phyloP scores from a whole-genome alignment of 345 rosid genomes.

The Populus pruinosa region DNA sequence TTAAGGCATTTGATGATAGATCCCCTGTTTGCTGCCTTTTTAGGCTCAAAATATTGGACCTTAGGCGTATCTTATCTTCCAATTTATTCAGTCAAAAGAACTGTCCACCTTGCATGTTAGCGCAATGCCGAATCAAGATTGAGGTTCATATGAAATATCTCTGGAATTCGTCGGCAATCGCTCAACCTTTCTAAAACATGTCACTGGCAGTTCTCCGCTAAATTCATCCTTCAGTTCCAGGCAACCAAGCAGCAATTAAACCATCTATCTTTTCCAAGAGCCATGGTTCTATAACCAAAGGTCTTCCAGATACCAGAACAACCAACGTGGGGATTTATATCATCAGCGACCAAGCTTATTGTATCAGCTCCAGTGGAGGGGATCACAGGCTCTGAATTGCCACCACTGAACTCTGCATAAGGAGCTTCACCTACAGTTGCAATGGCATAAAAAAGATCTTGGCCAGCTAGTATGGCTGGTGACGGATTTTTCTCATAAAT shows the following conservation, averaged over 20 bases:
- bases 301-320: conserved; percentile 72
- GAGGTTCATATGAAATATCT: conserved; percentile 51
- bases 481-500: conserved; percentile 57
- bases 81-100: conserved; percentile 12
- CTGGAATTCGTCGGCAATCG: conserved; percentile 48
- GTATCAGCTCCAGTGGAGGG: conserved; percentile 56
- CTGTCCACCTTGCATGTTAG: conserved; percentile 18
- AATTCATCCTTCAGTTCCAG: conserved; percentile 77
- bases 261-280: conserved; percentile 59
- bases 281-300: conserved; percentile 54
- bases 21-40: not conserved
- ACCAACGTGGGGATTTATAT: conserved; percentile 48
- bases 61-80: conserved; percentile 11
- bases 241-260: conserved; percentile 86
- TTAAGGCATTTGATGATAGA: not conserved
- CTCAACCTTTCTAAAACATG: conserved; percentile 60
- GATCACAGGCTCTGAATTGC: conserved; percentile 52
- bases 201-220: conserved; percentile 58
- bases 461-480: conserved; percentile 41
- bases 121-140: conserved; percentile 74
- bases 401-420: conserved; percentile 69
- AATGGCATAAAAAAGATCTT: conserved; percentile 56
- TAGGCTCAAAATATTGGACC: not conserved
- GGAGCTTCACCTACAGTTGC: conserved; percentile 78
- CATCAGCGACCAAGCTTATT: conserved; percentile 48